phyloP scores from a whole-genome alignment of 148 eudicot species.

The Amaranthus palmeri region DNA sequence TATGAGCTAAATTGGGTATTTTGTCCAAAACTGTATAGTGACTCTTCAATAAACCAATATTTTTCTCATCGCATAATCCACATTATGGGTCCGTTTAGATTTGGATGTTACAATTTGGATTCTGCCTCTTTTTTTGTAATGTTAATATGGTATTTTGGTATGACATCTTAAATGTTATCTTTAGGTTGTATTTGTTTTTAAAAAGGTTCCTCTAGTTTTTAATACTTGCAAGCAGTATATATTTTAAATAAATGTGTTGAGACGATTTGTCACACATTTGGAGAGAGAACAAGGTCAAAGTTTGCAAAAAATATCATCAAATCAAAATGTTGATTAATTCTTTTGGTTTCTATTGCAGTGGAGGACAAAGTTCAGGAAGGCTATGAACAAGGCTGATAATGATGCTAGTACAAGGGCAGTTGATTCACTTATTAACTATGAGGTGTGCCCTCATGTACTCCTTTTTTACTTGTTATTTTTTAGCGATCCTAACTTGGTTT shows the following conservation, averaged over 20 bases:
- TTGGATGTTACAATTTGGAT: not conserved
- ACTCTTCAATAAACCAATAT: not conserved
- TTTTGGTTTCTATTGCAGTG: conserved; percentile 46
- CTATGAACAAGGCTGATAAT: conserved; percentile 97
- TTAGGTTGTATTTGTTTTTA: not conserved
- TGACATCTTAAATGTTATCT: not conserved
- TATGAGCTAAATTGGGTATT: not conserved
- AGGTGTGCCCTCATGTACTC: conserved; percentile 37
- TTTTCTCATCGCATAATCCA: not conserved
- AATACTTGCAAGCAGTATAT: too few relatives aligned
- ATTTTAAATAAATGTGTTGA: too few relatives aligned
- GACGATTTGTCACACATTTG: too few relatives aligned
- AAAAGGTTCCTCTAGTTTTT: too few relatives aligned
- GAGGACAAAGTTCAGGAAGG: conserved; percentile 95
- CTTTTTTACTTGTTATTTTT: not conserved
- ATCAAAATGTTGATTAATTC: not conserved
- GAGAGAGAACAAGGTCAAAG: too few relatives aligned
- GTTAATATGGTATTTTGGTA: not conserved
- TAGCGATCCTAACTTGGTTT: not conserved
- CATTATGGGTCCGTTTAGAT: not conserved
- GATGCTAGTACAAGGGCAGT: conserved; percentile 92
- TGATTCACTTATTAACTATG: conserved; percentile 93
- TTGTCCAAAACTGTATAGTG: not conserved
- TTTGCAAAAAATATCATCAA: too few relatives aligned
- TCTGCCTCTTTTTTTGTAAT: not conserved